A percentile compares a stretch with the other conserved stretches of the same genome.
These are phyloP conservation scores for Cyclospora cayetanensis DNA, from an alignment of 169 alveolate genomes.

Conservation along the genomic window DNA sequence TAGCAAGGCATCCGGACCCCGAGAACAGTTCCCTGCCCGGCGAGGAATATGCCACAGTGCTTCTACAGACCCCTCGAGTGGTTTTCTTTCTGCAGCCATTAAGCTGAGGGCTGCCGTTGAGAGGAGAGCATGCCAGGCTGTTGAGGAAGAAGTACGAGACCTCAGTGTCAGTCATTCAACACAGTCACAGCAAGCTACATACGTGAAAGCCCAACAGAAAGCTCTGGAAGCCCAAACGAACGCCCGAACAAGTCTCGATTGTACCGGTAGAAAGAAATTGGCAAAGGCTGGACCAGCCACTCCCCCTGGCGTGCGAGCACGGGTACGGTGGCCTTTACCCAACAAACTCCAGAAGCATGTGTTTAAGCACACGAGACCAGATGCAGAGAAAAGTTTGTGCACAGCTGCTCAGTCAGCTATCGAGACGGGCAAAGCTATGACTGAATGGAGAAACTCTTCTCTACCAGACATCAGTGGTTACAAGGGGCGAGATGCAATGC, in stretches of 20 bases:
- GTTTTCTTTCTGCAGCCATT: slow-evolving; percentile 38
- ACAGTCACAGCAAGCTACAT: slow-evolving; percentile 53
- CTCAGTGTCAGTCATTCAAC: slow-evolving; percentile 47
- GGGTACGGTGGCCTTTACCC: slow-evolving; percentile 58
- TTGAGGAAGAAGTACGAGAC: slow-evolving; percentile 56
- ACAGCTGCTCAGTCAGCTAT: not conserved
- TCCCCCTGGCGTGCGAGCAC: slow-evolving; percentile 59
- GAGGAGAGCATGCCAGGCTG: slow-evolving; percentile 65
- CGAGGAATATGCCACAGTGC: slow-evolving; percentile 64
- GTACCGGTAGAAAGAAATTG: slow-evolving; percentile 11
- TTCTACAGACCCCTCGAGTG: slow-evolving; percentile 24
- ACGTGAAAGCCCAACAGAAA: slow-evolving; percentile 51
- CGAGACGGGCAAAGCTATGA: not conserved
- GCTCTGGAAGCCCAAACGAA: slow-evolving; percentile 31
- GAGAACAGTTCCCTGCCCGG: slow-evolving; percentile 58
- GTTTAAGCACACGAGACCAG: slow-evolving; percentile 39
- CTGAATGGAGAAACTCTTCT: not conserved
- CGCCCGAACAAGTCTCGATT: slow-evolving; percentile 4
- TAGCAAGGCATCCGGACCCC: slow-evolving; percentile 36
- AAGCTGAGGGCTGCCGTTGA: slow-evolving; percentile 35
- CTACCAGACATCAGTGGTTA: not conserved
- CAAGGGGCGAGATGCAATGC: not conserved
- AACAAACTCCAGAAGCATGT: slow-evolving; percentile 29
- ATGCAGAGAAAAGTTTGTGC: not conserved
- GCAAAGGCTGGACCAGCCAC: slow-evolving; percentile 50